phyloP scores from a whole-genome alignment of 2,329 filamentous ascomycete species.

The Waltergamsia citrina region DNA sequence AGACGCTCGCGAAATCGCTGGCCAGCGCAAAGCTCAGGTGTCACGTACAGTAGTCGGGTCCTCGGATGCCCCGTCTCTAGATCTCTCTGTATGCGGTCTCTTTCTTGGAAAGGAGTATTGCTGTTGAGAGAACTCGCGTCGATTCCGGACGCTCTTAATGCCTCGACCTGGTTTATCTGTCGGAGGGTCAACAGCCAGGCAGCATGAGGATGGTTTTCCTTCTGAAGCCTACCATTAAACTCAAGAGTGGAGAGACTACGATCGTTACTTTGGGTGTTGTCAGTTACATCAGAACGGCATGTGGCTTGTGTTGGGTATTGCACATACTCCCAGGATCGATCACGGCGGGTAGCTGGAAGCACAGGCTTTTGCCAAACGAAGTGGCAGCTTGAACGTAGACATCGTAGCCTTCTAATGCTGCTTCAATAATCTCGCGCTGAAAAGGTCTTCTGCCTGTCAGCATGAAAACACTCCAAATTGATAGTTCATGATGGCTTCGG shows the following conservation, averaged over 20 bases:
- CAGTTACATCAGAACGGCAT: background rate
- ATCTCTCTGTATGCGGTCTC: constrained; percentile 64
- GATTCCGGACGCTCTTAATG: constrained; percentile 64
- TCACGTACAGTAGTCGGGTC: constrained; percentile 82
- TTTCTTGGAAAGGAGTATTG: constrained; percentile 58
- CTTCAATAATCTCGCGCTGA: constrained; percentile 80
- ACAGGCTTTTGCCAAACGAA: constrained; percentile 87
- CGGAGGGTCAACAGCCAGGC: constrained; percentile 2
- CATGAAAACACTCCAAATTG: background rate
- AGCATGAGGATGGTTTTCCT: background rate
- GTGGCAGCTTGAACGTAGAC: constrained; percentile 89
- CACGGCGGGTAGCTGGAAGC: constrained; percentile 85
- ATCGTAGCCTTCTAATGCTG: constrained; percentile 75
- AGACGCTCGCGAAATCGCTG: constrained; percentile 70
- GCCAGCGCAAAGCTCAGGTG: constrained; percentile 76
- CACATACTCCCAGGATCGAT: constrained; percentile 73
- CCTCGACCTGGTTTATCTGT: constrained; percentile 84
- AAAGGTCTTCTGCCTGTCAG: constrained; percentile 47
- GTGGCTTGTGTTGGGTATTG: background rate
- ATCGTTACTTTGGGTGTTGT: constrained; percentile 64
- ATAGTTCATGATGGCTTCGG: constrained; percentile 1
- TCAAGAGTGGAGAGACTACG: constrained; percentile 80
- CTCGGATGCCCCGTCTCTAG: constrained; percentile 80
- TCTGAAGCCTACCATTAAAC: constrained; percentile 61
- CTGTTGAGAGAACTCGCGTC: constrained; percentile 82